phyloP scores from a whole-genome alignment of 2,329 filamentous ascomycete genomes.

The Bisporella sp. region DNA sequence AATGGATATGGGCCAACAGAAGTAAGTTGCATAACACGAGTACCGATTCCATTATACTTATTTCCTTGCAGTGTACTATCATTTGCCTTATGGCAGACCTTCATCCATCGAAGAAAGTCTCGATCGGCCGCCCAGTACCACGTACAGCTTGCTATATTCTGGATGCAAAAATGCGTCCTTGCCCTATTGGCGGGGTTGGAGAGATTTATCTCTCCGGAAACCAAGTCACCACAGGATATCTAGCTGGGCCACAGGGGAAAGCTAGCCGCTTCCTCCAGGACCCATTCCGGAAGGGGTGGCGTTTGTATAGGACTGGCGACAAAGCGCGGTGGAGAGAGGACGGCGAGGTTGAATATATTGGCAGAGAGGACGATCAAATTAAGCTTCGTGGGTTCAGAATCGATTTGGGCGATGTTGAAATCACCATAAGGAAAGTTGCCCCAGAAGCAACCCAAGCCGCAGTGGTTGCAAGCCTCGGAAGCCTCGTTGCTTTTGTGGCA shows the following conservation, averaged over 20 bases:
- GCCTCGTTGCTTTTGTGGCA: conserved; percentile 25
- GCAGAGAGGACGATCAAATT: conserved; percentile 36
- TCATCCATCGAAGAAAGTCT: too few relatives aligned
- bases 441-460: conserved; percentile 16
- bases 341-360: conserved; percentile 32
- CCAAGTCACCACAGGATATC: conserved; percentile 36
- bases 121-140: conserved; percentile 23
- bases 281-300: conserved; percentile 17
- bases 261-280: conserved; percentile 28
- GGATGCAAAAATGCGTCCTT: conserved; percentile 25
- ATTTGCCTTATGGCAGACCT: too few relatives aligned
- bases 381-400: conserved; percentile 33
- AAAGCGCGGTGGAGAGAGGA: conserved; percentile 28
- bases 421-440: conserved; percentile 16
- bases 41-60: conserved; percentile 29
- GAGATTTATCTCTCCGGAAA: conserved; percentile 37
- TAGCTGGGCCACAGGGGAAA: conserved; percentile 26
- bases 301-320: conserved; percentile 38
- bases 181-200: conserved; percentile 31
- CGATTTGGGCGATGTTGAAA: conserved; percentile 34
- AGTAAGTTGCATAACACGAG: conserved; percentile 23
- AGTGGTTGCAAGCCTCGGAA: conserved; percentile 18
- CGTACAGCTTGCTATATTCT: conserved; percentile 36
- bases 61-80: too few relatives aligned
- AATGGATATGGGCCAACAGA: conserved; percentile 41